Percentiles rank a stretch among this genome's conserved stretches.
Evolutionary conservation across 352 stramenopile species (phyloP).

Genomic region (Phytophthora citrophthora): DNA sequence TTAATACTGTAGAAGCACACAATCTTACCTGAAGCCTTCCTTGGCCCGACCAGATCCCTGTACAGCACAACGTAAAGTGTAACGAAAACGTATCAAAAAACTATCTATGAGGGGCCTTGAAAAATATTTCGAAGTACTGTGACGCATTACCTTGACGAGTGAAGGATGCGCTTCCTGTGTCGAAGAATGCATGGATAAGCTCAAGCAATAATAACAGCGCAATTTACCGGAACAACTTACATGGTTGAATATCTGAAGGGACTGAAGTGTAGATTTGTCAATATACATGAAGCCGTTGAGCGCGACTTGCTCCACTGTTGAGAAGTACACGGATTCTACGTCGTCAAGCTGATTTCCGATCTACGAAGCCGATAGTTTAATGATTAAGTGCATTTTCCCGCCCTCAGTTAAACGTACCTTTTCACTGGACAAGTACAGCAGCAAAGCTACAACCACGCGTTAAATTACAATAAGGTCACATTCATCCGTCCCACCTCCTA

Average conservation of each 20-base stretch:
- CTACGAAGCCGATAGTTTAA: slow-evolving; percentile 36
- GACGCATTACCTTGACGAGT: slow-evolving; percentile 63
- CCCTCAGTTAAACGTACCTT: slow-evolving; percentile 49
- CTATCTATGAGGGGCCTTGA: too few relatives aligned
- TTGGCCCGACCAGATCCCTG: slow-evolving; percentile 77
- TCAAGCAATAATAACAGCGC: not conserved
- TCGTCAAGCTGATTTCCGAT: slow-evolving; percentile 86
- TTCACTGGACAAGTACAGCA: slow-evolving; percentile 67
- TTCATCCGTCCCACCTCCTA: slow-evolving; percentile 24
- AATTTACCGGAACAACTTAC: slow-evolving; percentile 34
- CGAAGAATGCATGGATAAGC: slow-evolving; percentile 9
- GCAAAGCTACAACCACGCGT: slow-evolving; percentile 51
- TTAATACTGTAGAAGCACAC: not conserved
- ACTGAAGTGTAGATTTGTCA: slow-evolving; percentile 69
- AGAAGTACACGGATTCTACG: slow-evolving; percentile 56
- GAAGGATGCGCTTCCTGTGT: slow-evolving; percentile 80
- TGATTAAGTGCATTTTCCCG: not conserved
- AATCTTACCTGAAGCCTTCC: slow-evolving; percentile 80
- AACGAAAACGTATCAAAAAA: too few relatives aligned
- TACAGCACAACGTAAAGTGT: not conserved
- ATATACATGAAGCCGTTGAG: slow-evolving; percentile 86
- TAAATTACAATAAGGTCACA: not conserved
- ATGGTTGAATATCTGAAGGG: slow-evolving; percentile 85
- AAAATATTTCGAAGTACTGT: too few relatives aligned
- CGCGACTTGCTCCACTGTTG: slow-evolving; percentile 64